Conservation (phyloP, 1,139 yeast species). For the Scheffersomyces illinoinensis region DNA sequence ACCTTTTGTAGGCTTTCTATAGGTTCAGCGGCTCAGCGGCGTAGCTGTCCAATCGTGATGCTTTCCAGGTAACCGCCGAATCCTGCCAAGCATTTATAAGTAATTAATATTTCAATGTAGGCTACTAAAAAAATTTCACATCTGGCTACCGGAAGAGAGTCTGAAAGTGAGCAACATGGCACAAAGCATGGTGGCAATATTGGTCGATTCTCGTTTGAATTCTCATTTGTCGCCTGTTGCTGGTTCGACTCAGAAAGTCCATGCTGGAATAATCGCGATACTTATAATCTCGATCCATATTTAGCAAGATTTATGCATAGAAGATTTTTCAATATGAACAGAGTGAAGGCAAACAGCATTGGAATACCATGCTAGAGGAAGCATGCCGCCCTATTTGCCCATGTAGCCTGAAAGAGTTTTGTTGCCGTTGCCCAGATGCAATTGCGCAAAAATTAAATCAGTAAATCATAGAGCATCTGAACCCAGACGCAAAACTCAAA, state of each 20-base stretch:
- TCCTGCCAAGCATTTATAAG: neutral
- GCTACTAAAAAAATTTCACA: neutral
- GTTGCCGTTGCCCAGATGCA: neutral
- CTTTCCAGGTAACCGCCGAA: neutral
- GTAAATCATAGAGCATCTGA: too few species aligned
- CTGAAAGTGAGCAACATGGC: neutral
- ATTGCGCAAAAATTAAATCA: neutral
- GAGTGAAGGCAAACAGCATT: too few species aligned
- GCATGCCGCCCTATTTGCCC: too few species aligned
- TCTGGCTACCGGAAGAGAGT: neutral
- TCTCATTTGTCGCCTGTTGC: neutral
- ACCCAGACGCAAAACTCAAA: neutral
- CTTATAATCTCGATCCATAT: neutral
- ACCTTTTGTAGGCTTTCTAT: neutral
- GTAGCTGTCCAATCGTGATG: neutral
- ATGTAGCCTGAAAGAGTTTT: neutral
- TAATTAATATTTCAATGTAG: too few species aligned
- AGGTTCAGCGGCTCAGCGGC: neutral
- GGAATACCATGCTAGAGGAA: too few species aligned
- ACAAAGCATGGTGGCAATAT: neutral
- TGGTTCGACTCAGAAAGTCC: neutral
- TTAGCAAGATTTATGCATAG: neutral
- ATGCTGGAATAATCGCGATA: neutral
- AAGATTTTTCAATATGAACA: too few species aligned
- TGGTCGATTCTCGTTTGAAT: neutral